A percentile compares a stretch with the other conserved stretches of the same genome.
phyloP scores from a whole-genome alignment of 1,139 yeast species.

The Debaryomyces udenii region DNA sequence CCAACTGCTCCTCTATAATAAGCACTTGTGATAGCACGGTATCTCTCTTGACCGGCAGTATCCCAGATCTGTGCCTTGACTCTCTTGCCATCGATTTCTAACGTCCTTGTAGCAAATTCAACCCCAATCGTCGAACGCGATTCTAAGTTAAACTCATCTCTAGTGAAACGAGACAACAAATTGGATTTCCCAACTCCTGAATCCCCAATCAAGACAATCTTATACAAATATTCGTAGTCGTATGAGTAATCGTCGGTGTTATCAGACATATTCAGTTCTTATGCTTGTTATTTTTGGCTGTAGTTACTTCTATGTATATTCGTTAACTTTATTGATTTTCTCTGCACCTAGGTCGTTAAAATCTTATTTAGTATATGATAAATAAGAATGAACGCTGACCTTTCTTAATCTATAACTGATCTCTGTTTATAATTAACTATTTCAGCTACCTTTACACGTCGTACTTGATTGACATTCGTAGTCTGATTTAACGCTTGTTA shows the following conservation, averaged over 20 bases:
- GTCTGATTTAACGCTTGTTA: slow-evolving; percentile 2
- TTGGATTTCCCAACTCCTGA: slow-evolving; percentile 98
- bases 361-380: not conserved
- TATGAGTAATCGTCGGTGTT: slow-evolving; percentile 75
- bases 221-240: slow-evolving; percentile 94
- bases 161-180: slow-evolving; percentile 87
- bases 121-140: slow-evolving; percentile 96
- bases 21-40: slow-evolving; percentile 96
- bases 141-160: slow-evolving; percentile 94
- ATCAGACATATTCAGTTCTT: slow-evolving; percentile 36
- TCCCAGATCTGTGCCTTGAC: slow-evolving; percentile 99
- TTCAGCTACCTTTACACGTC: too few species aligned
- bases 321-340: slow-evolving; percentile 1
- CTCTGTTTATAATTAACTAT: not conserved
- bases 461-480: too few species aligned
- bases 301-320: slow-evolving; percentile 4
- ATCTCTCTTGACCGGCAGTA: slow-evolving; percentile 98
- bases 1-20: slow-evolving; percentile 99
- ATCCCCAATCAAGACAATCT: slow-evolving; percentile 95
- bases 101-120: slow-evolving; percentile 95
- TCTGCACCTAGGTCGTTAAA: slow-evolving; percentile 1
- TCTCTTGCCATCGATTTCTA: slow-evolving; percentile 91
- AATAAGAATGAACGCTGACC: not conserved
- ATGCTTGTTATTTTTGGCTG: slow-evolving; percentile 1
- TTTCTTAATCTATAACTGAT: slow-evolving; percentile 2